Percentiles rank a stretch among this genome's conserved stretches.
Evolutionary conservation across 305 asterid genomes (phyloP).

Genomic region (Petunia hybrid): DNA sequence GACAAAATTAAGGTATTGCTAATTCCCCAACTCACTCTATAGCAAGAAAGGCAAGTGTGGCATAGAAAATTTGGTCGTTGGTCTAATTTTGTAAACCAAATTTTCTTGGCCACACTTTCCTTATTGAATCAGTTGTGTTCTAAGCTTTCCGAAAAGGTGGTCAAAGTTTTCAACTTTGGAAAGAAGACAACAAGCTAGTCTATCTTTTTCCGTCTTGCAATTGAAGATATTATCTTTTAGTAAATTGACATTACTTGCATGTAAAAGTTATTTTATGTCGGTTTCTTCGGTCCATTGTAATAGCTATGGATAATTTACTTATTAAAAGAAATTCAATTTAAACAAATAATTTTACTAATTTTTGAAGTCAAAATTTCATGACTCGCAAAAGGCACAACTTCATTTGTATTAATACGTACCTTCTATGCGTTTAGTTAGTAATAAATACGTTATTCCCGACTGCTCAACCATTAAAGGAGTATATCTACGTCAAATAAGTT

Average conservation of each 20-base stretch:
- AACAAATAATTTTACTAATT: not conserved
- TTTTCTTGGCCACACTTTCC: too few relatives aligned
- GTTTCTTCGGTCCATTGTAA: too few relatives aligned
- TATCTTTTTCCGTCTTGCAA: not conserved
- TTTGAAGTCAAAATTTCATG: not conserved
- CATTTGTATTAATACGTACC: not conserved
- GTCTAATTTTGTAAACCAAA: not conserved
- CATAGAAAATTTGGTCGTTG: not conserved
- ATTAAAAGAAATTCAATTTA: not conserved
- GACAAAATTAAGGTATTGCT: conserved; percentile 31
- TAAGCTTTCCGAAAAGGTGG: not conserved
- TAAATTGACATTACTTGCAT: not conserved
- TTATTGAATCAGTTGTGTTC: not conserved
- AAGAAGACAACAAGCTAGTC: conserved; percentile 11
- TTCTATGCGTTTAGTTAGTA: not conserved
- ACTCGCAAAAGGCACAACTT: not conserved
- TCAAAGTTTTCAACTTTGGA: conserved; percentile 32
- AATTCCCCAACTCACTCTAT: not conserved
- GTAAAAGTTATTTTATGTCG: not conserved
- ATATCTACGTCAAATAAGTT: not conserved
- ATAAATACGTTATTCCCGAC: not conserved
- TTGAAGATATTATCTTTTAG: not conserved
- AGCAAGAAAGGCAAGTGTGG: not conserved
- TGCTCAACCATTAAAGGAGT: not conserved
- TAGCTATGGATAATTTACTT: too few relatives aligned